Conservation (phyloP, 2,329 filamentous ascomycete genomes). For the Cladosporium sp. region DNA sequence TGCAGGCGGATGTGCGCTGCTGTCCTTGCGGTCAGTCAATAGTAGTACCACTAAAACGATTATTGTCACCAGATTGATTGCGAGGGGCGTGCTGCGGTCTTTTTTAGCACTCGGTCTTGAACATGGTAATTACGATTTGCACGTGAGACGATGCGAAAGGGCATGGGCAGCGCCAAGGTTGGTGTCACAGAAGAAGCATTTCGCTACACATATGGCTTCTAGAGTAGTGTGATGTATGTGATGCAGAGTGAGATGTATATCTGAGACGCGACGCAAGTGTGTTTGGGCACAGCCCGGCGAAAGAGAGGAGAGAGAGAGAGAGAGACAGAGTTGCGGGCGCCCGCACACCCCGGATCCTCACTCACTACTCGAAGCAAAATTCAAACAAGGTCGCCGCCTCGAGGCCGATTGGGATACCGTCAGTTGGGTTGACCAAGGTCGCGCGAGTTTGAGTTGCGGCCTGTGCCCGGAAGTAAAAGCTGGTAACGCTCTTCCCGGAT, state of each 20-base stretch:
- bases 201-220: background rate
- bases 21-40: background rate
- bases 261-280: background rate
- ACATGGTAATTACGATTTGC: too few species aligned
- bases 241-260: too few species aligned
- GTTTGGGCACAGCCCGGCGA: background rate
- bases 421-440: background rate
- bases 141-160: too few species aligned
- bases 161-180: background rate
- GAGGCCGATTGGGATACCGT: background rate
- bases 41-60: too few species aligned
- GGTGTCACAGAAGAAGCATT: background rate
- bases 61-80: background rate
- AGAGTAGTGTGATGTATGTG: too few species aligned
- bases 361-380: background rate
- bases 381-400: background rate
- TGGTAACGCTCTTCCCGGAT: conserved; percentile 4
- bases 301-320: too few species aligned
- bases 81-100: background rate
- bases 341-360: conserved; percentile 10
- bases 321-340: conserved; percentile 3
- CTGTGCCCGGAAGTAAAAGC: background rate
- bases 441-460: background rate
- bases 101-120: too few species aligned
- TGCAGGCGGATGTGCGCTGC: background rate